Base-by-base conservation (phyloP, 805 yeast genomes). In the Ogataea pini region DNA sequence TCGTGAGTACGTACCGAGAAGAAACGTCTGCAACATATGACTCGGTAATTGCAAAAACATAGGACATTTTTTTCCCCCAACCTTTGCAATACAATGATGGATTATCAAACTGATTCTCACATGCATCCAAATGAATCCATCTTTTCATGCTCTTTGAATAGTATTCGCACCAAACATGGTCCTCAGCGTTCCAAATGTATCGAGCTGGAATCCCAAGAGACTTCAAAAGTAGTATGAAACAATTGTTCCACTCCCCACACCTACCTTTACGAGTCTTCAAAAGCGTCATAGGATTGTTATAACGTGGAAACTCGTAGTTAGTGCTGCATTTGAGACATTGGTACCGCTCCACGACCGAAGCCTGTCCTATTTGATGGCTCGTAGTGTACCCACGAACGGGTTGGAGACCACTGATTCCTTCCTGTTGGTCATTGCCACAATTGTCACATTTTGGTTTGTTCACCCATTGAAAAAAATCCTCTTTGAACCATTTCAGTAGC, bases 151-250 rank as follows among this genome's bases (percentile, higher is more conserved):
- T 59, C 0, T 58, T 64, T 1, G 96, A 86, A 63, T 80, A 91
- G 58, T 86, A 85, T 61, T 92, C 98, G 59, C 95, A 86, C 98
- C 98, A 92, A 1, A 89, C 97, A 64, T 92, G 98, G 63, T 92
- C 98, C 63, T 92, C 98, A 7, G 78, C 71, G 64, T 89, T 90
- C 95, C 95, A 88, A 2, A 91, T 70, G 60, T 85, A 90, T 44
- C 98, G 69, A 1, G 80, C 79, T 22, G 80, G 72, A 4, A 82
- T 60, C 0, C 85, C 87, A 36, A 91, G 69, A 0, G 96, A 80
- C 22, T 82, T 73, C 46, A 91, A 68, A 2, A 90, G 68, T 29
- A 89, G 70, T 38, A 86, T 75, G 62, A 91, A 90, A 53, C 92
- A 81, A 57, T 87, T 86, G 47, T 91, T 92, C 96, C 96, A 92